A percentile compares a stretch with the other conserved stretches of the same genome.
Conservation (phyloP, 345 rosid genomes). For the Boechera stricta region DNA sequence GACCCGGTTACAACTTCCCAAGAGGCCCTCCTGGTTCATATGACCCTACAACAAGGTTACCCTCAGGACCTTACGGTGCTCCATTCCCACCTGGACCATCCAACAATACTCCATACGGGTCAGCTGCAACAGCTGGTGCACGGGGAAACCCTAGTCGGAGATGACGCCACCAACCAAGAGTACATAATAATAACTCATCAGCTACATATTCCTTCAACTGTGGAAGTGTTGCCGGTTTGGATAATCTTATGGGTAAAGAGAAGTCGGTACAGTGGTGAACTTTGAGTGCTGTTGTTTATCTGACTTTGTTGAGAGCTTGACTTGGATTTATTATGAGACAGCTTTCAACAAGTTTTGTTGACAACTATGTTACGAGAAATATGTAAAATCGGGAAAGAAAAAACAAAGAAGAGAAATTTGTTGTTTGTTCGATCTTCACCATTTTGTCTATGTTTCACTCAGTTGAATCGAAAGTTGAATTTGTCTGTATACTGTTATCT, state of each 20-base stretch:
- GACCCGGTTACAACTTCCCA: slow-evolving; percentile 53
- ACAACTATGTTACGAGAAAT: too few species aligned
- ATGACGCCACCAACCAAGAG: slow-evolving; percentile 44
- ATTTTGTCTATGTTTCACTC: too few species aligned
- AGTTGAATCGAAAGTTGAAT: too few species aligned
- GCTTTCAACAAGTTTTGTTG: not conserved
- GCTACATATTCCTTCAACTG: slow-evolving; percentile 10
- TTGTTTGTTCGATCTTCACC: too few species aligned
- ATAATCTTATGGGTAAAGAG: slow-evolving; percentile 20
- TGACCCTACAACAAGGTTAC: slow-evolving; percentile 49
- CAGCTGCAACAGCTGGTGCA: slow-evolving; percentile 68
- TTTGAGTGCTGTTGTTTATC: slow-evolving; percentile 4
- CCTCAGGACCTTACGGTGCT: slow-evolving; percentile 49
- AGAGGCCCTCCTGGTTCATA: slow-evolving; percentile 47
- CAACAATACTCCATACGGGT: slow-evolving; percentile 56
- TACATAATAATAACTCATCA: slow-evolving; percentile 28
- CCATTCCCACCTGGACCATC: slow-evolving; percentile 51
- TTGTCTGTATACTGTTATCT: too few species aligned
- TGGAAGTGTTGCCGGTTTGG: slow-evolving; percentile 4
- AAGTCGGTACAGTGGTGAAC: slow-evolving; percentile 30
- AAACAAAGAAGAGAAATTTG: too few species aligned
- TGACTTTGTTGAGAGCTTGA: not conserved
- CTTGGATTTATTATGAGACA: too few species aligned
- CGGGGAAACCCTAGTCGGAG: slow-evolving; percentile 66
- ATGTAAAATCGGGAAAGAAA: too few species aligned